phyloP scores from a whole-genome alignment of 495 filamentous ascomycete genomes.

The Durotheca rogersii region DNA sequence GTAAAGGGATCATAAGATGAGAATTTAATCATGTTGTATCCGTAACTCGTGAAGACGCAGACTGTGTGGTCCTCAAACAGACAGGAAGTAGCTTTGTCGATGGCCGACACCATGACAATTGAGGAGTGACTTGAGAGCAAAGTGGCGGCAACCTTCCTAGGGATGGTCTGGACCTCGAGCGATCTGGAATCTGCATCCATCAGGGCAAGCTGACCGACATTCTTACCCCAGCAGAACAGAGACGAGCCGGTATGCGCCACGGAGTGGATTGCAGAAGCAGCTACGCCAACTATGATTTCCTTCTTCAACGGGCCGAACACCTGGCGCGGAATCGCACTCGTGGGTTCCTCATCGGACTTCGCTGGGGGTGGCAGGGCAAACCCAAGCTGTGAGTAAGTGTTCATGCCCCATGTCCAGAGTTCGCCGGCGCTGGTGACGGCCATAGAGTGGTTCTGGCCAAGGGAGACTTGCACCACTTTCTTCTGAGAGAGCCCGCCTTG shows the following conservation, averaged over 20 bases:
- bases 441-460: conserved; percentile 90
- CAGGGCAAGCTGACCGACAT: conserved; percentile 89
- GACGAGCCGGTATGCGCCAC: conserved; percentile 80
- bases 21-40: conserved; percentile 82
- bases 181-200: conserved; percentile 94
- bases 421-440: conserved; percentile 79
- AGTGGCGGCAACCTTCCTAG: conserved; percentile 83
- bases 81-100: conserved; percentile 84
- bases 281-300: conserved; percentile 76
- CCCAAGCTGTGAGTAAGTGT: conserved; percentile 82
- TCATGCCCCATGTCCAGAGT: conserved; percentile 91
- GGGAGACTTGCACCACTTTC: conserved; percentile 67
- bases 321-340: conserved; percentile 78
- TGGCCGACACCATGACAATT: conserved; percentile 80
- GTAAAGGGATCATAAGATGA: conserved; percentile 67
- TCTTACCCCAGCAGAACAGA: conserved; percentile 93
- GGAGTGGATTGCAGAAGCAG: conserved; percentile 90
- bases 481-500: conserved; percentile 70
- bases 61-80: conserved; percentile 85
- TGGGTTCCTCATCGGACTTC: conserved; percentile 73
- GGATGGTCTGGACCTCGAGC: conserved; percentile 74
- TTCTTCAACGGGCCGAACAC: conserved; percentile 89
- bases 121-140: conserved; percentile 66
- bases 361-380: conserved; percentile 61
- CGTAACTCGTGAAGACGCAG: conserved; percentile 90